Base-by-base conservation (phyloP, 2,329 filamentous ascomycete species). In the Apiospora malaysiana region DNA sequence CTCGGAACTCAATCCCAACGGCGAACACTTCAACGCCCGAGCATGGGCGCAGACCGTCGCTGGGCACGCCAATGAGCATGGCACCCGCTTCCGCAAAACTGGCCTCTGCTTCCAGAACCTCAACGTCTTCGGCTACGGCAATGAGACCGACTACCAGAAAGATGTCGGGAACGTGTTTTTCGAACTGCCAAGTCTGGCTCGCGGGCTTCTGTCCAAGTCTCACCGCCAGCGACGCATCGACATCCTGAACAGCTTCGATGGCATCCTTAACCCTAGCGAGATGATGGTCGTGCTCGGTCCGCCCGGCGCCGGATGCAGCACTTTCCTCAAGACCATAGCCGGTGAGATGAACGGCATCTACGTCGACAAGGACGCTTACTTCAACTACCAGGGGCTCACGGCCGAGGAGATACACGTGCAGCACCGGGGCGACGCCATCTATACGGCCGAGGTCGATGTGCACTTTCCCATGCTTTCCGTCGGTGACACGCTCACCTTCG, bases 391-490 rank as follows among this genome's bases (percentile, higher is more conserved):
- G 70, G 91, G 90, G 23, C 86, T 87, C 21, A 78, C 85, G 0
- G 83, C 85, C 72, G 78, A 82, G 72, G 79, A 83, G 69, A 90
- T 91, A 85, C 82, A 83, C 67, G 84, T 85, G 71, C 85, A 90
- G 75, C 92, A 91, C 76, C 86, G 89, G 71, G 90, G 90, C 18
- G 70, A 74, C 40, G 49, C 90, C 90, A 79, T 86, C 8, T 75
- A 73, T 37, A 71, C 71, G 5, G 69, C 70, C 68, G 71, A 72
- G 71, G 72, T 75, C n/a, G 75, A 83, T 71, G 71, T 85, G 4
- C 85, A 85, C 75, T 95, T 94, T 73, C 90, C 93, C 0, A 91
- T 93, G 23, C 83, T 96, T 25, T 93, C 91, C 0, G 92, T 95
- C 14, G 90, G 91, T 1, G 87, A 94, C 73, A 95, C 93, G 0